Evolutionary conservation across 2,329 filamentous ascomycete genomes (phyloP), one percentile per base, ranked within the genome.

Genomic region (Botrytis cinerea): DNA sequence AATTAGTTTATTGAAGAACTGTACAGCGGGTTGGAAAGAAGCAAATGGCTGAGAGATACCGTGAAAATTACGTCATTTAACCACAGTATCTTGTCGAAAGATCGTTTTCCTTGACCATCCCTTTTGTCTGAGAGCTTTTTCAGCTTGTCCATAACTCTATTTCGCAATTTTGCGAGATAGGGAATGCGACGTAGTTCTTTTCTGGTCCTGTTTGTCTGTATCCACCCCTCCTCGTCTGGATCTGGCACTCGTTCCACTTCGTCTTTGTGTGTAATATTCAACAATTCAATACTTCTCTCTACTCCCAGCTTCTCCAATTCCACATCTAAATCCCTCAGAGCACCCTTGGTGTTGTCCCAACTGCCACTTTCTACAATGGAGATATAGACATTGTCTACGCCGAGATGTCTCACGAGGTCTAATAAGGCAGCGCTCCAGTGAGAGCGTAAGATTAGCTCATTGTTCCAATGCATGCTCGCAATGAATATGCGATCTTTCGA

Each of bases 391-490:
- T 92, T 92, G 2, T 88, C 84, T 0, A 86, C 81, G 0, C 91
- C 90, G 9, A 92, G 82, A 12, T 84, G 82, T 70, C 86, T 83
- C 7, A 87, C 85, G 32, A 93, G 82, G 2, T 86, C 83, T 9
- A 91, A 74, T 10, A 93, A 82, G 0, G 89, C 89, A 14, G 85
- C 82, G 75, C 85, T 89, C 91, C 91, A 93, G 76, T 89, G 85
- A 4, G 83, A 83, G 16, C 87, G 85, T 14, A 93, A 83, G 20
- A 92, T 83, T 0, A 79, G 77, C 73, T 87, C 91, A 77, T 88
- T 88, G 78, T 92, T 93, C 87, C 89, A 92, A 79, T 92, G 90
- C 80, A 90, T 88, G 75, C 88, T 88, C 16, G 90, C 88, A 74
- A 93, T 91, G 82, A 89, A 93, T 75, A 93, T 85, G 9, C 71